phyloP scores from a whole-genome alignment of 2,329 filamentous ascomycete species.

The Aspergillus sp. region DNA sequence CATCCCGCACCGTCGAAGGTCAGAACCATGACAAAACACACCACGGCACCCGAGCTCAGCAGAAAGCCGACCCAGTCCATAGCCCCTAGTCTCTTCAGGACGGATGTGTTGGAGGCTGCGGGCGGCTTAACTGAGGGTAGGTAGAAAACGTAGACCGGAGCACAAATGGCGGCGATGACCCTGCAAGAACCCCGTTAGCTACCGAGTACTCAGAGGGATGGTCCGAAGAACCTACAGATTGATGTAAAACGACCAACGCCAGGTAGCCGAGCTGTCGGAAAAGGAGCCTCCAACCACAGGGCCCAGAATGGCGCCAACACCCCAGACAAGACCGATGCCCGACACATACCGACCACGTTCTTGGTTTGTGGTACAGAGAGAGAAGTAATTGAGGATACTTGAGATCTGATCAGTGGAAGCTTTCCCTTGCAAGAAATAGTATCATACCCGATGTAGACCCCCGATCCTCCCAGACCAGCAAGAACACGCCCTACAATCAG shows the following conservation, averaged over 20 bases:
- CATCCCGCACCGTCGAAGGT: not conserved
- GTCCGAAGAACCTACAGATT: slow-evolving; percentile 42
- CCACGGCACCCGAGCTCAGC: slow-evolving; percentile 20
- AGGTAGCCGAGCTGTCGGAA: slow-evolving; percentile 17
- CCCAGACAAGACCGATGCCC: slow-evolving; percentile 33
- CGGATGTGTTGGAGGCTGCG: not conserved
- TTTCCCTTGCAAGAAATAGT: not conserved
- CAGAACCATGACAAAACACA: slow-evolving; percentile 11
- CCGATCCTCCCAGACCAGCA: not conserved
- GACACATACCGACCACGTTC: not conserved
- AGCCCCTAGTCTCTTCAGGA: not conserved
- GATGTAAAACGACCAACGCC: slow-evolving; percentile 54
- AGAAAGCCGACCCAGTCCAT: not conserved
- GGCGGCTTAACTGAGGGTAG: slow-evolving; percentile 29
- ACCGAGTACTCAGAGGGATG: not conserved
- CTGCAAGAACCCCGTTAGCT: not conserved
- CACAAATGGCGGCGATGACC: slow-evolving; percentile 43
- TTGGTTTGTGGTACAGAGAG: not conserved
- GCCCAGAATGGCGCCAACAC: slow-evolving; percentile 36
- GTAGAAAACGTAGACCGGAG: slow-evolving; percentile 47
- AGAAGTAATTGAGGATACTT: slow-evolving; percentile 14
- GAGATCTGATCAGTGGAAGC: not conserved
- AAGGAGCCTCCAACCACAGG: slow-evolving; percentile 26
- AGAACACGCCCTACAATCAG: slow-evolving; percentile 42
- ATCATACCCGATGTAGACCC: not conserved